Conservation (phyloP, 352 stramenopile species). For the Plasmopara halstedii region DNA sequence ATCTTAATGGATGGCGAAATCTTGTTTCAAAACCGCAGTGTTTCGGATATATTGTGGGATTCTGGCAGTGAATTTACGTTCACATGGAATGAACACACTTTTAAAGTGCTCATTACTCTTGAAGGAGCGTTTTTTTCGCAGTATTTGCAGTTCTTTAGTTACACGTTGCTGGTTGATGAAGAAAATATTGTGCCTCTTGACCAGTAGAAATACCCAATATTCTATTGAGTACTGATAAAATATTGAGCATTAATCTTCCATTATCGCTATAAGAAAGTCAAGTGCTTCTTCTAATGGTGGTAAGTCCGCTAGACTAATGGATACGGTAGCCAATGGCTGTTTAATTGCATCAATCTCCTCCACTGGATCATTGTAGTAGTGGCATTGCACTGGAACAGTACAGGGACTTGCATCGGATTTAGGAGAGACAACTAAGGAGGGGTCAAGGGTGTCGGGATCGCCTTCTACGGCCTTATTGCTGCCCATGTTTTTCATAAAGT, state of each 20-base stretch:
- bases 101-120: slow-evolving; percentile 69
- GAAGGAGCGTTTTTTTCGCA: slow-evolving; percentile 82
- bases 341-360: slow-evolving; percentile 8
- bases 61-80: slow-evolving; percentile 69
- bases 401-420: slow-evolving; percentile 19
- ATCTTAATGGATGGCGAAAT: slow-evolving; percentile 66
- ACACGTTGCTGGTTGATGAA: slow-evolving; percentile 70
- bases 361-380: slow-evolving; percentile 8
- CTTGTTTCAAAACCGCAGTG: slow-evolving; percentile 55
- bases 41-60: slow-evolving; percentile 75
- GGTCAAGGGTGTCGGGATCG: slow-evolving; percentile 8
- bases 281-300: slow-evolving; percentile 44
- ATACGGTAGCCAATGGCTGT: slow-evolving; percentile 1
- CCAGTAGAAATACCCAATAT: slow-evolving; percentile 5
- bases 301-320: slow-evolving; percentile 11
- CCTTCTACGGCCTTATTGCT: slow-evolving; percentile 22
- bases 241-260: slow-evolving; percentile 30
- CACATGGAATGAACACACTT: slow-evolving; percentile 50
- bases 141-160: slow-evolving; percentile 80
- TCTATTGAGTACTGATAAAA: not conserved
- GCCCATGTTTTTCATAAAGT: slow-evolving; percentile 34
- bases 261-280: slow-evolving; percentile 44
- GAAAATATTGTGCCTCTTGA: slow-evolving; percentile 53
- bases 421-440: slow-evolving; percentile 9
- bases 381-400: slow-evolving; percentile 15